These are phyloP conservation scores for Saccharomyces hybrid DNA, from an alignment of 1,139 yeast genomes.

Conservation along the genomic window DNA sequence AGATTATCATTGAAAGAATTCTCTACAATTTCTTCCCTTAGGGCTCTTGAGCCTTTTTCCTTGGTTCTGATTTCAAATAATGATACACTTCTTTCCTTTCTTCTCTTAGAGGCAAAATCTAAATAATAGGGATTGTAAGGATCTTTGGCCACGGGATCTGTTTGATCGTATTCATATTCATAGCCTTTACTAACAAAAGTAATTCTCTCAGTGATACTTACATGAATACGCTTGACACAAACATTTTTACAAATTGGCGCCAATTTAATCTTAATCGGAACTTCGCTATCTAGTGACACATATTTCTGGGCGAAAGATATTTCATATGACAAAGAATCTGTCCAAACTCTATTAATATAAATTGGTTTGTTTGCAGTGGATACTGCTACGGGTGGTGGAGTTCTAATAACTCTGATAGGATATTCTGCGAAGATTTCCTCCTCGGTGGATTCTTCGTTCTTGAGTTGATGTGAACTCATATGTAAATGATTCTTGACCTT, in stretches of 20 bases:
- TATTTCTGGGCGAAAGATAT: constrained; percentile 72
- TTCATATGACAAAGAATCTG: constrained; percentile 69
- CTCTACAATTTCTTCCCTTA: constrained; percentile 58
- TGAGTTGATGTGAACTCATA: constrained; percentile 6
- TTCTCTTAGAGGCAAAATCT: constrained; percentile 26
- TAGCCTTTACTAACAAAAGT: constrained; percentile 58
- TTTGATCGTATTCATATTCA: constrained; percentile 54
- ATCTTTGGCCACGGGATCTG: constrained; percentile 36
- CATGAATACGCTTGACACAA: constrained; percentile 60
- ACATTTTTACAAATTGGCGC: constrained; percentile 68
- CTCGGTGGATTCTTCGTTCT: constrained; percentile 7
- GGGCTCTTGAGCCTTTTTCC: constrained; percentile 39
- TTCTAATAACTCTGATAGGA: constrained; percentile 44
- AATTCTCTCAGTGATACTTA: constrained; percentile 66
- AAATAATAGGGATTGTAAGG: constrained; percentile 36
- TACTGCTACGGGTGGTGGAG: constrained; percentile 72
- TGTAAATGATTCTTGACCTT: constrained; percentile 23
- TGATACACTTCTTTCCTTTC: constrained; percentile 49
- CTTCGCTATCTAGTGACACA: constrained; percentile 61
- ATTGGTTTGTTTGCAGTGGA: constrained; percentile 76
- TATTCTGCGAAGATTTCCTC: constrained; percentile 16
- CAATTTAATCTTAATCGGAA: constrained; percentile 57
- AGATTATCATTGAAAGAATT: constrained; percentile 56
- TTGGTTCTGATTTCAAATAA: constrained; percentile 58
- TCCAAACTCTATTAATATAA: constrained; percentile 79